These are phyloP conservation scores for Thalassiosira gravida DNA, from an alignment of 352 stramenopile genomes.

Conservation along the genomic window DNA sequence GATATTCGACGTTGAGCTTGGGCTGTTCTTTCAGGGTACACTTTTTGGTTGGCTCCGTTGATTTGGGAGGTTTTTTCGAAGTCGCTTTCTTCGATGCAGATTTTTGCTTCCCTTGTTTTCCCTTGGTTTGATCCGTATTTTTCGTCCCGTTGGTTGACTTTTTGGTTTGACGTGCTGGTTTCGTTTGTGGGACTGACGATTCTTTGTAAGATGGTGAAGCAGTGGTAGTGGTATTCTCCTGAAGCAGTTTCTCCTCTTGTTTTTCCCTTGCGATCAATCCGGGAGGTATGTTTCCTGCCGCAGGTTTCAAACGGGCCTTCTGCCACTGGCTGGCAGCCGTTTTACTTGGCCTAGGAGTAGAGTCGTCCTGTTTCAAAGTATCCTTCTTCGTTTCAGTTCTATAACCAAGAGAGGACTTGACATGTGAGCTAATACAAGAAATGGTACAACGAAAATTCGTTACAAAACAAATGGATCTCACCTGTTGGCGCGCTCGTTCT, in stretches of 20 bases:
- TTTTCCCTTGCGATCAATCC: conserved; percentile 15
- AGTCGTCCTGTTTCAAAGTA: conserved; percentile 15
- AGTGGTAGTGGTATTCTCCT: neutral
- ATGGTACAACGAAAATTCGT: neutral
- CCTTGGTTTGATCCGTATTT: conserved; percentile 14
- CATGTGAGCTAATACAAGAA: neutral
- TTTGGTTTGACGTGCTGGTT: conserved; percentile 26
- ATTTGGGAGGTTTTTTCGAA: conserved; percentile 22
- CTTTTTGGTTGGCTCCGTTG: conserved; percentile 10
- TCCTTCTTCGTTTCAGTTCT: conserved; percentile 34
- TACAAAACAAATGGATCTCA: conserved; percentile 16
- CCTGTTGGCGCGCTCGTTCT: conserved; percentile 30
- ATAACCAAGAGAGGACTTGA: neutral
- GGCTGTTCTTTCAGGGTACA: conserved; percentile 13
- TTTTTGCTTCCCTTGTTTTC: conserved; percentile 47
- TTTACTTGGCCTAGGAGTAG: conserved; percentile 17
- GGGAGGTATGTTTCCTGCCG: conserved; percentile 1
- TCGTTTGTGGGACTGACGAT: conserved; percentile 16
- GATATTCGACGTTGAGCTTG: conserved; percentile 31
- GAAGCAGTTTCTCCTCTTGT: conserved; percentile 18
- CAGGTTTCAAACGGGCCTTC: conserved; percentile 10
- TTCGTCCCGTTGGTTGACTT: conserved; percentile 39
- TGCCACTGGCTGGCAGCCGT: conserved; percentile 13
- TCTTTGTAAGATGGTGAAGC: conserved; percentile 17
- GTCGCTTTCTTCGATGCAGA: conserved; percentile 6